Percentiles rank a stretch among this genome's conserved stretches.
Evolutionary conservation across 116 monocot genomes (phyloP).

Genomic region (Papilionanthe hybrid): DNA sequence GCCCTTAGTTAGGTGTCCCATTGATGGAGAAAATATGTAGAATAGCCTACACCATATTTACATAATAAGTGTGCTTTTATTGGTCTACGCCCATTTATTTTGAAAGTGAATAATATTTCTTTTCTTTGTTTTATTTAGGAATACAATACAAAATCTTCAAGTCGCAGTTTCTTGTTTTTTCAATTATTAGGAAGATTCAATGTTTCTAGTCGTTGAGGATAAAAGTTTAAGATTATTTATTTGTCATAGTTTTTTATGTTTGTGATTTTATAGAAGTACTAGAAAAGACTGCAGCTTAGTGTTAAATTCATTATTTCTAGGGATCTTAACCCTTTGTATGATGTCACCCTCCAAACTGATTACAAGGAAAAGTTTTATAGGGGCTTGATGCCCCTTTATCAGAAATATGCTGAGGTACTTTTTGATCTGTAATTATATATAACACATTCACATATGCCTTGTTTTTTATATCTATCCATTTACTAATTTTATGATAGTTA

Average conservation of each 20-base stretch:
- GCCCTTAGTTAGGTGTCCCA: neutral
- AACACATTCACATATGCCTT: neutral
- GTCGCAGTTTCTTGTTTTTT: neutral
- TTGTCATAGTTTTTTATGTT: neutral
- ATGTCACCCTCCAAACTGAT: slow-evolving; percentile 40
- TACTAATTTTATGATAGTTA: neutral
- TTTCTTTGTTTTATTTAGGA: neutral
- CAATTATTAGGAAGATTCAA: neutral
- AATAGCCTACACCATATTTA: neutral
- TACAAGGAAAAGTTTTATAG: slow-evolving; percentile 88
- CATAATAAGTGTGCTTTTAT: neutral
- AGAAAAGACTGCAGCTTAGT: neutral
- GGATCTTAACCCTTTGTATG: slow-evolving; percentile 92
- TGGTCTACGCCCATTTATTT: neutral
- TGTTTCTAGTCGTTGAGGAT: neutral
- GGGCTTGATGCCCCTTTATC: slow-evolving; percentile 60
- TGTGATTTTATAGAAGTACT: neutral
- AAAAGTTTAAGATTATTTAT: neutral
- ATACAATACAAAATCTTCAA: neutral
- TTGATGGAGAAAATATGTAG: neutral
- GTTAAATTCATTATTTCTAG: slow-evolving; percentile 27
- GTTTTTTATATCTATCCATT: neutral
- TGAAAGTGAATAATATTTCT: neutral
- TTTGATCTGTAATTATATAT: neutral
- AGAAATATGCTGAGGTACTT: slow-evolving; percentile 77